Evolutionary conservation across 306 rosid species (phyloP).

Genomic region (Trichosanthes truncata): DNA sequence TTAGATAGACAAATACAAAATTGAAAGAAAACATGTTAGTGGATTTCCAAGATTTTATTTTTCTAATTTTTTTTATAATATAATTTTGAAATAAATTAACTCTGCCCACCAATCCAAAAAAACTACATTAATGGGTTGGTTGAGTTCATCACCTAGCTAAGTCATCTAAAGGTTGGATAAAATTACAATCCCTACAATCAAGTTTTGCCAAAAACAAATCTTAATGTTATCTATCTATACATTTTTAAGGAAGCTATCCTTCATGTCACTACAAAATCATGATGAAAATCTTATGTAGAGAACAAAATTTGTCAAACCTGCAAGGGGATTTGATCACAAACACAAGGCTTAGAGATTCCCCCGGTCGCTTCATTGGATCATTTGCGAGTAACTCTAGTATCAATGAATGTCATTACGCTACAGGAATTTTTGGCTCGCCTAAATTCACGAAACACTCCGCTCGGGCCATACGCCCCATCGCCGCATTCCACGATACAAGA

Average conservation of each 20-base stretch:
- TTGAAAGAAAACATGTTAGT: no score
- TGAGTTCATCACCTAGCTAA: no score
- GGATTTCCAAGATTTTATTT: no score
- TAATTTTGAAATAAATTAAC: no score
- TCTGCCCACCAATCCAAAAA: no score
- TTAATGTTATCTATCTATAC: not conserved
- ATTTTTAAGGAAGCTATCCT: not conserved
- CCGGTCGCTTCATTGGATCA: not conserved
- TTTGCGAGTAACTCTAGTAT: not conserved
- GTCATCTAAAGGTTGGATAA: not conserved
- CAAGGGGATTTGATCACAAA: not conserved
- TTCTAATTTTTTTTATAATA: no score
- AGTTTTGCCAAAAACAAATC: not conserved
- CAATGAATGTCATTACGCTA: conserved; percentile 26
- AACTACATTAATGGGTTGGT: no score
- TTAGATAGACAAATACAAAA: no score
- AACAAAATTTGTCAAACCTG: not conserved
- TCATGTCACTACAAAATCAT: not conserved
- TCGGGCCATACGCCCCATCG: conserved; percentile 46
- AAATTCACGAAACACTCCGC: conserved; percentile 77
- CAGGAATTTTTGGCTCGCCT: conserved; percentile 83
- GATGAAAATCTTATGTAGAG: not conserved
- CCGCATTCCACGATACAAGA: conserved; percentile 88
- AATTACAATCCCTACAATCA: not conserved
- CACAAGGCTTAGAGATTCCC: not conserved